A percentile compares a stretch with the other conserved stretches of the same genome.
Evolutionary conservation across 768 basidiomycete genomes (phyloP).

Genomic region (Lanmaoa rubissima): DNA sequence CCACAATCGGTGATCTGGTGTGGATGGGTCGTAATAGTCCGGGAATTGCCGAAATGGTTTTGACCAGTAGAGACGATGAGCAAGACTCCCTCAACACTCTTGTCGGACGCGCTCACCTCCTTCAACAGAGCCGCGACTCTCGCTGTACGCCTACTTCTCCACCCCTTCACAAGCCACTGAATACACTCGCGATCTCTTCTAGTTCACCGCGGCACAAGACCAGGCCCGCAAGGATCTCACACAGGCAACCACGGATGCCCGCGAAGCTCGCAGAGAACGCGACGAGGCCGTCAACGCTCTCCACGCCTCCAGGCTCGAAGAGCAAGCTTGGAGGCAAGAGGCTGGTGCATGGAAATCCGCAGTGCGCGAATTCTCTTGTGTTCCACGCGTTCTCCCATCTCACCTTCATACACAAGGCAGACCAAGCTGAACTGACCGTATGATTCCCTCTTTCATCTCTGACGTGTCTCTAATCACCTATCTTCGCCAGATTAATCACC

Average conservation of each 20-base stretch:
- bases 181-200: background rate
- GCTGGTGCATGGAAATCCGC: constrained; percentile 41
- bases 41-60: constrained; percentile 22
- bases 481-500: constrained; percentile 50
- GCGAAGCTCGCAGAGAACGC: constrained; percentile 49
- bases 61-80: constrained; percentile 24
- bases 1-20: too few species aligned
- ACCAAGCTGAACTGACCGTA: constrained; percentile 59
- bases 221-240: constrained; percentile 53
- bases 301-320: constrained; percentile 44
- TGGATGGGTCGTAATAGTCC: too few species aligned
- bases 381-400: constrained; percentile 10
- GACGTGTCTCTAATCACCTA: background rate
- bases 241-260: constrained; percentile 44
- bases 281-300: constrained; percentile 47
- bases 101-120: constrained; percentile 42
- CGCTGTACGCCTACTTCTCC: constrained; percentile 34
- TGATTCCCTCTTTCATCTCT: constrained; percentile 12
- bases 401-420: constrained; percentile 36
- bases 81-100: constrained; percentile 35
- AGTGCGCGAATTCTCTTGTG: constrained; percentile 38
- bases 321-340: constrained; percentile 48
- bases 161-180: background rate
- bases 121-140: constrained; percentile 40
- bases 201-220: constrained; percentile 60